Base-by-base conservation (phyloP, 768 basidiomycete genomes). In the Lentinula raphanica region DNA sequence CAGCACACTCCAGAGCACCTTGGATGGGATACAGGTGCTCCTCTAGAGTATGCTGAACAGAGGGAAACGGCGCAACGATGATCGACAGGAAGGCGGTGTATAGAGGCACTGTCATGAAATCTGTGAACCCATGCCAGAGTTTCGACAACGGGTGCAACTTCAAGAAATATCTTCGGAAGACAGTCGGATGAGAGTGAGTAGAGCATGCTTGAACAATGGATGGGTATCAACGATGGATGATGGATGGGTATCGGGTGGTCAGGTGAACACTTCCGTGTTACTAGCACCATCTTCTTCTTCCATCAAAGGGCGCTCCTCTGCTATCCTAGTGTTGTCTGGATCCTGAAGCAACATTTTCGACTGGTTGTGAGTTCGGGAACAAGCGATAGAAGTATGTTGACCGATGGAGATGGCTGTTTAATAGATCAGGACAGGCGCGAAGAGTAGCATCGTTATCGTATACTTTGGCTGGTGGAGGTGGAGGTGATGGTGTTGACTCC, bases 31-130 rank as follows among this genome's bases (percentile, higher is more conserved):
- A 76, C 69, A 90, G 74, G 62, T 86, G 81, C 4, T 76, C 70
- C 25, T 87, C 81, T 53, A 98, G 76, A 8, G 79, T 67, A 50
- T 84, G 81, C 68, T 98, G 94, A 5, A 95, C 60, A 2, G 90
- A 88, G 6, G 75, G 85, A 11, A 88, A 76, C 65, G 88, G 83
- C 1, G 93, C 94, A 36, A 94, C 89, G 45, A 90, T 48, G 39
- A 95, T 72, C 2, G 90, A 92, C 1, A 81, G 69, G 19, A 92
- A 66, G 2, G 92, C 87, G 0, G 91, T 88, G 79, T 90, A 88
- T 39, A 95, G 81, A 0, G 94, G 94, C 0, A 87, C 88, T 0
- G 94, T 95, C 88, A 97, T 92, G 72, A 94, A 92, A 21, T 79
- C 78, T 66, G 81, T 81, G 64, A 87, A 70, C 6, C 72, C 69